phyloP scores from a whole-genome alignment of 2,329 filamentous ascomycete genomes.

The Verticillium zaregamsianum region DNA sequence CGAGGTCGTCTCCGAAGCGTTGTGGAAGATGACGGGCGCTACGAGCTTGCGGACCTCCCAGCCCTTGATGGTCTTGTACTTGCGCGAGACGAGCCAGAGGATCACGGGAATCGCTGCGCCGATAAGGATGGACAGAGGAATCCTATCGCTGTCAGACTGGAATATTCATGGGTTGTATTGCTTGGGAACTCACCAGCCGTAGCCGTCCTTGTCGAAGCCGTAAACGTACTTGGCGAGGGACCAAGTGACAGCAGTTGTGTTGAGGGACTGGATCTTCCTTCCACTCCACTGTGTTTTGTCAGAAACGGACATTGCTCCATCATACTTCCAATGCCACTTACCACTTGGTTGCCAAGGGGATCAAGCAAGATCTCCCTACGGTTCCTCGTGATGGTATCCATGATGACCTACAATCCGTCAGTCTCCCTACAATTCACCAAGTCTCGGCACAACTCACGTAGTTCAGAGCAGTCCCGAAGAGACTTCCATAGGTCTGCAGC shows the following conservation, averaged over 20 bases:
- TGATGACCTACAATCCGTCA: slow-evolving; percentile 24
- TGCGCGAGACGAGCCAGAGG: slow-evolving; percentile 7
- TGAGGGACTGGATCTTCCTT: slow-evolving; percentile 41
- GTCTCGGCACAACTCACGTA: slow-evolving; percentile 19
- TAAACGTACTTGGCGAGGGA: slow-evolving; percentile 18
- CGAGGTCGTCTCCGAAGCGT: slow-evolving; percentile 9
- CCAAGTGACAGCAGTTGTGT: slow-evolving; percentile 28
- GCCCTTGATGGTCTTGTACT: slow-evolving; percentile 9
- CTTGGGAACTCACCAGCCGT: slow-evolving; percentile 9
- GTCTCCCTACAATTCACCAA: neutral
- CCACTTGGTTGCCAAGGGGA: slow-evolving; percentile 10
- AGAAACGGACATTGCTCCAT: neutral
- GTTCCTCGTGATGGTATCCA: slow-evolving; percentile 37
- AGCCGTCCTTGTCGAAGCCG: slow-evolving; percentile 6
- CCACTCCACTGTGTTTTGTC: slow-evolving; percentile 33
- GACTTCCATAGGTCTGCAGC: slow-evolving; percentile 44
- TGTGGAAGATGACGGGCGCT: slow-evolving; percentile 11
- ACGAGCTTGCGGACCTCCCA: slow-evolving; percentile 10
- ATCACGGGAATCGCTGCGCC: slow-evolving; percentile 18
- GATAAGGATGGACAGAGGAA: slow-evolving; percentile 33
- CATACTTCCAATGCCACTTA: neutral
- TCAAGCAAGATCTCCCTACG: slow-evolving; percentile 33
- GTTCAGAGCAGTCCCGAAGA: slow-evolving; percentile 38
- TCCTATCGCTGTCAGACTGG: slow-evolving; percentile 26
- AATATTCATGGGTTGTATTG: slow-evolving; percentile 30